Base-by-base conservation (phyloP, 2,329 filamentous ascomycete species). In the Exophiala bonariae region DNA sequence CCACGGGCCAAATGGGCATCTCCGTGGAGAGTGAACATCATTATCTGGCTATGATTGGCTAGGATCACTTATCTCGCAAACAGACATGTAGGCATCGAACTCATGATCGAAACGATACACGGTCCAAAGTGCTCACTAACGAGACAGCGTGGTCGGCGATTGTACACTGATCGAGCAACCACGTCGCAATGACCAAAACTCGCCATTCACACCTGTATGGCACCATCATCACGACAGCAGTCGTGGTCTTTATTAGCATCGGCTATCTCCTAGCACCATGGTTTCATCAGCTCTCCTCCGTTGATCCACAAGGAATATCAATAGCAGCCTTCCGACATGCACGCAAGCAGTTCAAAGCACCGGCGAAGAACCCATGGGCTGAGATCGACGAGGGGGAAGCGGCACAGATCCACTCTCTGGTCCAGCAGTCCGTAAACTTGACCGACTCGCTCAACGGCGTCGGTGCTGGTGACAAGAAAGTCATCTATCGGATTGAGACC, bases 401-500 rank as follows among this genome's bases (percentile, higher is more conserved):
- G n/a, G 46, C 46, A 10, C 42, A 53, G 31, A 30, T 53, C n/a
- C 47, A 49, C 14, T 18, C 43, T 3, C 47, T 44, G 32, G 41
- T 53, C 14, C 47, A 53, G 6, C 23, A 44, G 9, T 30, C 41
- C n/a, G 23, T 46, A 10, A 28, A 46, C 28, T 30, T 45, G 18
- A 41, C 30, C 6, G 22, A 20, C 13, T 22, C 26, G 19, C 14
- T 6, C 28, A 22, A 17, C 11, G 16, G 22, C 33, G n/a, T 4
- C 8, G 39, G 14, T 7, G 28, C 14, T 6, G n/a, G n/a, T 11
- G 30, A 36, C 13, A 72, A 77, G 55, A 78, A 77, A 58, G 70
- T 70, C 41, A 65, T 77, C 31, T 69, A 65, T 51, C 72, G 66
- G 57, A 66, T 78, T 16, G 75, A 78, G 52, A 69, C 71, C 1